These are phyloP conservation scores for Vigna mungo DNA, from an alignment of 306 rosid genomes.

Conservation along the genomic window DNA sequence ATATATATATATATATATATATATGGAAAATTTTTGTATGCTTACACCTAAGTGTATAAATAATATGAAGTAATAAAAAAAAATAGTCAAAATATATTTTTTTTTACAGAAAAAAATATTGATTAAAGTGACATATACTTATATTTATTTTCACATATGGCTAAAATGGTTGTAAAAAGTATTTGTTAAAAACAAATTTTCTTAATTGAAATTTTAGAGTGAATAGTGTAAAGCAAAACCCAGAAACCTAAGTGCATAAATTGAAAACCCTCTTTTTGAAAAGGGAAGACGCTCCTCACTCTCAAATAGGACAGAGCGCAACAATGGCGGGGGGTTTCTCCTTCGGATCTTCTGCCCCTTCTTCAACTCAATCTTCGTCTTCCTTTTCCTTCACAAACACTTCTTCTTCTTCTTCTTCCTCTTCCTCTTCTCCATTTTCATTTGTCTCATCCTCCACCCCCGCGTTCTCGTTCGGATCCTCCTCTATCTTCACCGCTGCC, in stretches of 20 bases:
- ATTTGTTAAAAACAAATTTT: no score
- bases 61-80: no score
- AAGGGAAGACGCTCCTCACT: neutral
- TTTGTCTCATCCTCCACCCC: slow-evolving; percentile 2
- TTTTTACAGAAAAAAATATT: no score
- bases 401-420: slow-evolving; percentile 44
- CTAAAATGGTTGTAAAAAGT: no score
- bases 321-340: slow-evolving; percentile 78
- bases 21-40: no score
- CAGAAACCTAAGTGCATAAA: neutral
- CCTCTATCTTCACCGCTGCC: slow-evolving; percentile 28
- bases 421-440: slow-evolving; percentile 21
- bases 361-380: slow-evolving; percentile 43
- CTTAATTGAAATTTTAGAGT: neutral
- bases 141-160: no score
- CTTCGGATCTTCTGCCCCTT: slow-evolving; percentile 54
- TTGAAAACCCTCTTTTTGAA: neutral
- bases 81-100: no score
- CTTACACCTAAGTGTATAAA: no score
- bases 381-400: slow-evolving; percentile 38
- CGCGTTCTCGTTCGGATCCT: neutral
- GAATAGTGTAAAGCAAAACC: neutral
- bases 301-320: neutral
- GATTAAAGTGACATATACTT: no score
- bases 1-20: no score